These are phyloP conservation scores for Debaryomyces sp. DNA, from an alignment of 1,139 yeast species.

Conservation along the genomic window DNA sequence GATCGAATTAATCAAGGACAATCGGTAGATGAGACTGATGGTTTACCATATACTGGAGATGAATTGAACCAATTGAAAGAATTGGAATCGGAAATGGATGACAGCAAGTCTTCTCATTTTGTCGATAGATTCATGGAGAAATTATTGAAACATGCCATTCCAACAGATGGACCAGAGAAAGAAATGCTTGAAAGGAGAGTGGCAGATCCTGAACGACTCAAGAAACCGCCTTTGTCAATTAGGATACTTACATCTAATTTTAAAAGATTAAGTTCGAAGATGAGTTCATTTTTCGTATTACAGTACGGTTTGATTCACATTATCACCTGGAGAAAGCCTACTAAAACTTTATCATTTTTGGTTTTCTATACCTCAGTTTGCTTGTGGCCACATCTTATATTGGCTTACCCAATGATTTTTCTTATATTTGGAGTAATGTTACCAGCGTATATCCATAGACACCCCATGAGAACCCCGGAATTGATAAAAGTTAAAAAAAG, in stretches of 20 bases:
- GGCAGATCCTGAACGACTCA: slow-evolving; percentile 46
- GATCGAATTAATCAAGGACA: slow-evolving; percentile 31
- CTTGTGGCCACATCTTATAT: slow-evolving; percentile 69
- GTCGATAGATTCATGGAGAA: slow-evolving; percentile 60
- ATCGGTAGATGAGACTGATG: neutral
- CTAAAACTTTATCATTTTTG: slow-evolving; percentile 55
- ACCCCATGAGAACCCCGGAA: slow-evolving; percentile 57
- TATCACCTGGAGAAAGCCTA: slow-evolving; percentile 64
- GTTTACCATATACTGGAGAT: neutral
- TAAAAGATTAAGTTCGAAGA: slow-evolving; percentile 51
- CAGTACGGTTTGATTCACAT: slow-evolving; percentile 60
- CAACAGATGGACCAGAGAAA: slow-evolving; percentile 50
- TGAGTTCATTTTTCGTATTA: slow-evolving; percentile 54
- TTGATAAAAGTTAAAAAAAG: slow-evolving; percentile 47
- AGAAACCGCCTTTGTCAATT: slow-evolving; percentile 54
- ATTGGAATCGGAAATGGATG: slow-evolving; percentile 3
- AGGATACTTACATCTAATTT: slow-evolving; percentile 52
- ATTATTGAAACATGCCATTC: slow-evolving; percentile 49
- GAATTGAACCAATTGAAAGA: slow-evolving; percentile 4
- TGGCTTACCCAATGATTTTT: slow-evolving; percentile 63
- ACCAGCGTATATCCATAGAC: slow-evolving; percentile 72
- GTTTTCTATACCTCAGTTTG: slow-evolving; percentile 61
- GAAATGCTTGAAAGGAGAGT: slow-evolving; percentile 46
- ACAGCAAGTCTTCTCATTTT: slow-evolving; percentile 40
- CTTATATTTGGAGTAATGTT: slow-evolving; percentile 62